Evolutionary conservation across 164 flowering plant species (phyloP), one percentile per base, ranked within the genome.

Genomic region (Akebia trifoliata): DNA sequence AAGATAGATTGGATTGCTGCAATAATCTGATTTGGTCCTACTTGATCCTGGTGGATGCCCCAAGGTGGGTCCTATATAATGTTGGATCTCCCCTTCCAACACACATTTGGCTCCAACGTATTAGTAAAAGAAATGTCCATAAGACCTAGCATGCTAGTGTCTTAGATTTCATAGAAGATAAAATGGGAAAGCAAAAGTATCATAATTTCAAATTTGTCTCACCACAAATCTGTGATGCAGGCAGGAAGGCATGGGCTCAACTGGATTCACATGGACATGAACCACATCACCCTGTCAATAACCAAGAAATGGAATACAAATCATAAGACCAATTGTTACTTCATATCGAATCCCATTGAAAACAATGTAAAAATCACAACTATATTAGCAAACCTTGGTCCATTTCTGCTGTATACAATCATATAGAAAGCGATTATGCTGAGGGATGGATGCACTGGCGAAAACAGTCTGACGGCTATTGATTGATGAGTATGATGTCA

Each of bases 371-470:
- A 54, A 45, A 25, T 0, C 20, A 10, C 25, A 44, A 47, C 17
- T 50, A 24, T 22, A 59, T 44, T 5, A 38, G 39, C 74, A 61
- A 65, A 93, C 97, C 97, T 87, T 94, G 61, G 93, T 90, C 99
- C 99, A 94, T 63, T 94, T 94, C 66, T 94, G 99, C 67, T 94
- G 97, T 54, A 87, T 73, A 55, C 95, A 90, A 44, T 87, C 93
- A 68, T 78, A 71, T 9, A 90, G 26, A 71, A 94, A 94, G 54
- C 72, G 81, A 10, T 64, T 82, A 64, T 86, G 99, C 70, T 87
- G 97, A 21, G 99, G 99, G 39, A 94, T 83, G 46, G 99, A 94
- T 42, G 99, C 97, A 72, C 99, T 86, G 10, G 95, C 95, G 68
- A 94, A 87, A 63, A 90, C 58, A 12, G 99, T 94, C 68, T 94